A percentile compares a stretch with the other conserved stretches of the same genome.
These are phyloP conservation scores for Didymella pomorum DNA, from an alignment of 2,329 filamentous ascomycete genomes.

Conservation along the genomic window DNA sequence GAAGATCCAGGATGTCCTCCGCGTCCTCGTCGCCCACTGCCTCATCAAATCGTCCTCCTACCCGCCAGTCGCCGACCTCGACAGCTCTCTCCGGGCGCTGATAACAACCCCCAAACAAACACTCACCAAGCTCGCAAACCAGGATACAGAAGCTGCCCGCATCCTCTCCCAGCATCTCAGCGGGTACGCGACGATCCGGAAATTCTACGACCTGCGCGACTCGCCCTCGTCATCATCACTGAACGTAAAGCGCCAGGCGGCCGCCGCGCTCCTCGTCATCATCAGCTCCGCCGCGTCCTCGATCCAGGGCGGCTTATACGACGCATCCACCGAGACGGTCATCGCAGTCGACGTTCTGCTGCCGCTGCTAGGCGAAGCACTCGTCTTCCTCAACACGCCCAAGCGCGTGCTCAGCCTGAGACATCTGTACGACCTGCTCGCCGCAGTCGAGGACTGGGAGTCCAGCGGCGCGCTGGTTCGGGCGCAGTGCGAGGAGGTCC, in stretches of 20 bases:
- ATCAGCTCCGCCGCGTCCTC: slow-evolving; percentile 87
- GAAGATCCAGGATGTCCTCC: slow-evolving; percentile 85
- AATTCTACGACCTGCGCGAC: slow-evolving; percentile 90
- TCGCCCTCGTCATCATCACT: slow-evolving; percentile 63
- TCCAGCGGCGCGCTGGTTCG: slow-evolving; percentile 78
- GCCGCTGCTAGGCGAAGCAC: slow-evolving; percentile 81
- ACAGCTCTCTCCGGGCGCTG: slow-evolving; percentile 73
- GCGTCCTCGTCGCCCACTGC: slow-evolving; percentile 86
- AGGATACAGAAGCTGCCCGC: slow-evolving; percentile 82
- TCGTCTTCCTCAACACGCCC: slow-evolving; percentile 75
- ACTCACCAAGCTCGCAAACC: slow-evolving; percentile 73
- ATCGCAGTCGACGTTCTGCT: slow-evolving; percentile 89
- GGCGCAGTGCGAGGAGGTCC: slow-evolving; percentile 77
- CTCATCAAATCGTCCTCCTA: slow-evolving; percentile 85
- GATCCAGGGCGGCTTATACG: slow-evolving; percentile 89
- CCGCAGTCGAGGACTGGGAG: slow-evolving; percentile 80
- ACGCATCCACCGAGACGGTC: slow-evolving; percentile 79
- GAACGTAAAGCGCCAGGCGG: slow-evolving; percentile 74
- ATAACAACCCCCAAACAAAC: slow-evolving; percentile 75
- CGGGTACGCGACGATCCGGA: slow-evolving; percentile 89
- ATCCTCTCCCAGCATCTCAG: slow-evolving; percentile 86
- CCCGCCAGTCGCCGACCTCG: slow-evolving; percentile 74
- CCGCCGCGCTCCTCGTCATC: slow-evolving; percentile 78
- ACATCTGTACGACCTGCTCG: slow-evolving; percentile 78
- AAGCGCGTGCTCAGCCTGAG: slow-evolving; percentile 69